Conservation (phyloP, 225 moss, liverwort and hornwort species). For the Takakia lepidozioides region DNA sequence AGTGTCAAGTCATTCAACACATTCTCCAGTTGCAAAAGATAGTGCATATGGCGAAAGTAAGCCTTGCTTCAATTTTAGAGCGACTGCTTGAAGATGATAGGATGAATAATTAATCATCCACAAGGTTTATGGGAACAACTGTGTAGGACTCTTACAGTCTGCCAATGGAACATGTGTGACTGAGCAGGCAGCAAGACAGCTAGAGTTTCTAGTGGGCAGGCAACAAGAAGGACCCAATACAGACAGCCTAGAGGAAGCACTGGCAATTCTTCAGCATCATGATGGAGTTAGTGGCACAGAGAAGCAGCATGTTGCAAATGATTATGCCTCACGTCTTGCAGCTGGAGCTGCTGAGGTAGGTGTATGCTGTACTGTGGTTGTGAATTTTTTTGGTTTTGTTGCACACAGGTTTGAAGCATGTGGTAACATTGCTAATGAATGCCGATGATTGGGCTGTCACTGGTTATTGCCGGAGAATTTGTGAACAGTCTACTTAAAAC, state of each 20-base stretch:
- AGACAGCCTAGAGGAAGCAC: slow-evolving; percentile 78
- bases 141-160: no score
- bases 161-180: slow-evolving; percentile 1
- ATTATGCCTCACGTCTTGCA: slow-evolving; percentile 71
- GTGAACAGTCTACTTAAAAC: no score
- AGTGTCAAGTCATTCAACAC: background rate
- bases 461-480: no score
- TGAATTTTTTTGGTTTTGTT: no score
- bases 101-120: no score
- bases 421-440: no score
- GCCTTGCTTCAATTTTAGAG: no score
- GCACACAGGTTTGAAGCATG: no score
- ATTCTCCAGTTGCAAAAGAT: slow-evolving; percentile 1
- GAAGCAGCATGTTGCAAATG: slow-evolving; percentile 88
- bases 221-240: slow-evolving; percentile 69
- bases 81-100: background rate
- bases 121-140: no score
- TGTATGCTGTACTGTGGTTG: no score
- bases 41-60: no score
- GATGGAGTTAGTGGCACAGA: slow-evolving; percentile 98
- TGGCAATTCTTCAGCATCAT: slow-evolving; percentile 94
- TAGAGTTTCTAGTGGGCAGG: slow-evolving; percentile 73
- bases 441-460: no score
- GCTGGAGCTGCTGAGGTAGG: slow-evolving; percentile 74
- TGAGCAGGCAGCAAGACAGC: slow-evolving; percentile 97